Evolutionary conservation across 305 asterid species (phyloP).

Genomic region (Fraxinus velutina): DNA sequence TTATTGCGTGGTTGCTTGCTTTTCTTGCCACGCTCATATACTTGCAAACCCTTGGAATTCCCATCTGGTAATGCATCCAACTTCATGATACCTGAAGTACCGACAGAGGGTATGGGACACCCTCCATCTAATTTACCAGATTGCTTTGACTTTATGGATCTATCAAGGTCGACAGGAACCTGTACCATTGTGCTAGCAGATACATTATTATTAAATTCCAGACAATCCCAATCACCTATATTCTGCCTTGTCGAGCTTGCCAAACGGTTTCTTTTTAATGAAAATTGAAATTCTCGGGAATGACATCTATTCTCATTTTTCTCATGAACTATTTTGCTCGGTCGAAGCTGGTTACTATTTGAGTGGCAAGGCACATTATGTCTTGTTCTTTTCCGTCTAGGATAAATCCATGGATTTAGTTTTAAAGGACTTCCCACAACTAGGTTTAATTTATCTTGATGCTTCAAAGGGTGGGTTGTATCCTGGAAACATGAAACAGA

Average conservation of each 20-base stretch:
- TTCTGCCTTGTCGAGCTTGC: constrained; percentile 21
- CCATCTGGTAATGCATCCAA: constrained; percentile 27
- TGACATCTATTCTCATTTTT: constrained; percentile 30
- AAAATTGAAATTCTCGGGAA: constrained; percentile 30
- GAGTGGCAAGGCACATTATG: constrained; percentile 25
- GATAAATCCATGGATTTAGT: constrained; percentile 41
- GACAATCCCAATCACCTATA: constrained; percentile 22
- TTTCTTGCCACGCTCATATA: constrained; percentile 28
- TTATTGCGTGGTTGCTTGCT: constrained; percentile 25
- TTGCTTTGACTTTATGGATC: constrained; percentile 29
- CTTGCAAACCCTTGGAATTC: constrained; percentile 26
- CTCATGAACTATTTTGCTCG: constrained; percentile 23
- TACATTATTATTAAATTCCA: constrained; percentile 23
- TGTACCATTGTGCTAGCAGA: constrained; percentile 22
- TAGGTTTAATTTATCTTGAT: constrained; percentile 18
- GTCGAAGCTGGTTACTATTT: constrained; percentile 28
- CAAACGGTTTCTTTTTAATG: constrained; percentile 27
- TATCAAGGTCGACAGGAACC: constrained; percentile 21
- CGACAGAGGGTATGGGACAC: constrained; percentile 23
- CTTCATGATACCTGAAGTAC: constrained; percentile 22
- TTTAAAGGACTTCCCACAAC: constrained; percentile 24
- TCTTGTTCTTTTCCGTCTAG: constrained; percentile 56
- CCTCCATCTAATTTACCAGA: constrained; percentile 25
- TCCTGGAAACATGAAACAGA: constrained; percentile 28
- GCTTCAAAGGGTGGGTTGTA: constrained; percentile 21